phyloP scores from a whole-genome alignment of 2,329 filamentous ascomycete genomes.

The Eurotiales sp. region DNA sequence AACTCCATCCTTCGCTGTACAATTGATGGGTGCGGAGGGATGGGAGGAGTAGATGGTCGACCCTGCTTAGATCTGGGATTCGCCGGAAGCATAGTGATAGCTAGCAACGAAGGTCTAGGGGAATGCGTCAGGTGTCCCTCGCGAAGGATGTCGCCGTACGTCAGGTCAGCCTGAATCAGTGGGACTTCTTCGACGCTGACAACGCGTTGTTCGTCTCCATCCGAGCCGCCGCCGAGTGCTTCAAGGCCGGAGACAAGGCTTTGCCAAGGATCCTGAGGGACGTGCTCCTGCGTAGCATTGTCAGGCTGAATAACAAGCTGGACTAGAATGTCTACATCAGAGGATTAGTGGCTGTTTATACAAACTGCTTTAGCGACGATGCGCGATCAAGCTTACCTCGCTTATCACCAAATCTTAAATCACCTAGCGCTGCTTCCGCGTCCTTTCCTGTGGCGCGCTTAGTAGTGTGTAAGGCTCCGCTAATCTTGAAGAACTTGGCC shows the following conservation, averaged over 20 bases:
- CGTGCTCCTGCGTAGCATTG: constrained; percentile 72
- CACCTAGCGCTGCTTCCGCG: constrained; percentile 86
- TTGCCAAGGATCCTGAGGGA: constrained; percentile 94
- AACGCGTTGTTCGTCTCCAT: constrained; percentile 78
- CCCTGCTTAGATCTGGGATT: constrained; percentile 56
- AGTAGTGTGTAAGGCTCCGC: constrained; percentile 89
- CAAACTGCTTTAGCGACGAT: no score
- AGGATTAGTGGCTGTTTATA: not conserved
- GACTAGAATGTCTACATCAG: constrained; percentile 71
- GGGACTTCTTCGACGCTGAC: constrained; percentile 91
- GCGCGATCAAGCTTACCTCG: constrained; percentile 40
- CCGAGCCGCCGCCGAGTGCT: constrained; percentile 80
- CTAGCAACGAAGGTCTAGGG: constrained; percentile 82
- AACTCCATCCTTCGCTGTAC: constrained; percentile 97
- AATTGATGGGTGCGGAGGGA: constrained; percentile 90
- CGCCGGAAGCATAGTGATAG: constrained; percentile 85
- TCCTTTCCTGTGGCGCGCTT: constrained; percentile 93
- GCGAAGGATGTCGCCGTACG: constrained; percentile 87
- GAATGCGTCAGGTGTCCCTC: constrained; percentile 83
- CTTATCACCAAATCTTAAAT: constrained; percentile 94
- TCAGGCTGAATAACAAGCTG: constrained; percentile 91
- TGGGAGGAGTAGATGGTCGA: constrained; percentile 64
- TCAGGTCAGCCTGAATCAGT: constrained; percentile 88
- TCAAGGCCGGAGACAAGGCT: constrained; percentile 94
- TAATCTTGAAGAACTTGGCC: constrained; percentile 98